Evolutionary conservation across 352 stramenopile species (phyloP), one percentile per base, ranked within the genome.

Genomic region (Phytopythium chamaehyphon): DNA sequence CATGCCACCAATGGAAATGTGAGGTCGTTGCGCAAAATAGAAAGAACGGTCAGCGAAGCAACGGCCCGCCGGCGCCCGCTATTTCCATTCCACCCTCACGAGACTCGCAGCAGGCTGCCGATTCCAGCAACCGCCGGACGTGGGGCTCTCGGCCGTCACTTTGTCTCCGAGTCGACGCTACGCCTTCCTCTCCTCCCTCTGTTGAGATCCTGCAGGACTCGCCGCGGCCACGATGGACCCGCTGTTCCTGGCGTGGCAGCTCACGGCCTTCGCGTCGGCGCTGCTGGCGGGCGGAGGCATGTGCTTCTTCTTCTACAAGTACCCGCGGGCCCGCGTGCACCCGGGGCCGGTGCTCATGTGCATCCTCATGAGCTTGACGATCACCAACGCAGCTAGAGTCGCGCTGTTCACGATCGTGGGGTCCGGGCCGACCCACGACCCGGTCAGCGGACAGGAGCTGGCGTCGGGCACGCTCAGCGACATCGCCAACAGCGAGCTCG

Each of bases 221-320:
- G 14, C 37, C 37, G 9, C 6, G 3, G 44, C 8, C 26, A 18
- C 59, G 35, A 81, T 86, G 67, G 64, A 86, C 60, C 21, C 61
- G 57, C 70, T 91, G 55, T 89, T 84, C 59, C 42, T 88, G 33
- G 69, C 63, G 21, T 93, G 83, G 83, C 83, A 93, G 54, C 64
- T 90, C 56, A 83, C 75, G 38, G 76, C 78, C 38, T 63, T 93
- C 16, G 39, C 57, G 10, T 88, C 75, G 12, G 72, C 71, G 23
- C 33, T 82, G 18, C 26, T 88, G 18, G 78, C 81, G 3, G 66
- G 71, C 35, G 59, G 57, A 19, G 61, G 66, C 36, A 90, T 90
- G 78, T 51, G 90, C 54, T 70, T 71, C 47, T 86, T 90, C 64
- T 90, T 90, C 54, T 61, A 71, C 57, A 86, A 70, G 58, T 88